Evolutionary conservation across 805 yeast genomes (phyloP), one percentile per base, ranked within the genome.

Genomic region (Millerozyma acaciae): DNA sequence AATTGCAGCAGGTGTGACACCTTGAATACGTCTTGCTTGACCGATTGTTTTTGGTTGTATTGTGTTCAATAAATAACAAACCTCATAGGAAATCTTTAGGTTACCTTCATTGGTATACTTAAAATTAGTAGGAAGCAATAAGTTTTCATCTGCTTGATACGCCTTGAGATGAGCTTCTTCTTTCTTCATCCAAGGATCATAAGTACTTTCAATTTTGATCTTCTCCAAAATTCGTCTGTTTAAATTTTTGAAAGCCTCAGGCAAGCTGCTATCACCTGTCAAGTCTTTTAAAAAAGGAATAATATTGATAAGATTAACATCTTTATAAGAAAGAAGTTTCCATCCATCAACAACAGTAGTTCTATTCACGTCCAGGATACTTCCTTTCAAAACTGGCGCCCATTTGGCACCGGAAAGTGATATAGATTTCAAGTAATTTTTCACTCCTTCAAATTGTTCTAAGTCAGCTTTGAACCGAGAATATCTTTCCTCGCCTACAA

Each of bases 21-120:
- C 97, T 50, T 93, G 95, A 8, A 90, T 83, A 45, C 97, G 70
- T 53, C 95, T 73, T 0, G 97, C 97, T 54, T 93, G 97, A 0
- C 97, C 97, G 28, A 93, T 76, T 0, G 97, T 93, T 34, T 76
- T 76, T 0, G 98, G 98, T 40, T 84, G 81, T 10, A 86, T 78
- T 8, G 71, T 68, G 47, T 86, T 84, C 34, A 93, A 64, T 8
- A 84, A 60, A 12, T 65, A 67, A 36, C 83, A 75, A 18, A 80
- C 89, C 51, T 90, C 97, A 16, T 75, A 68, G 2, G 95, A 84
- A n/a, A 90, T 59, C 36, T 63, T 65, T 23, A 64, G 34, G 16
- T 45, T 55, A 0, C 85, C 75, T 12, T 75, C 69, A 9, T 64
- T 50, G 8, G 70, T 47, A 53, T 89, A 90, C 42, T 80, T 81